A percentile compares a stretch with the other conserved stretches of the same genome.
phyloP scores from a whole-genome alignment of 441 rosid species.

The Jatropha podagrica region DNA sequence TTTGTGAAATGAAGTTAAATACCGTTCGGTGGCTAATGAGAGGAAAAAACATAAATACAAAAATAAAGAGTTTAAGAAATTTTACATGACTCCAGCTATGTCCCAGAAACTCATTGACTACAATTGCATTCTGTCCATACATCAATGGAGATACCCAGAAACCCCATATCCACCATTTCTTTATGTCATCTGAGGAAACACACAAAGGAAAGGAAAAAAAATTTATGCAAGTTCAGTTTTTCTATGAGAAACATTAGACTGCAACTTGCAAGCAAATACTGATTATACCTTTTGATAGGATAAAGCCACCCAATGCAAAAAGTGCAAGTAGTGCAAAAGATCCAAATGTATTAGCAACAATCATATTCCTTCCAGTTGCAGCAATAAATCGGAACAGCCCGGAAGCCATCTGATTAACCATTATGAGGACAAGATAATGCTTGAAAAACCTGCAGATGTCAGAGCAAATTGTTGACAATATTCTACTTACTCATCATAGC shows the following conservation, averaged over 20 bases:
- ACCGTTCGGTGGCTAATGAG: not conserved
- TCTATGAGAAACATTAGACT: not conserved
- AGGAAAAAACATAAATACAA: not conserved
- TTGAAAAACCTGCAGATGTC: slow-evolving; percentile 40
- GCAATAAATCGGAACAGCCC: slow-evolving; percentile 53
- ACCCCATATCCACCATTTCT: slow-evolving; percentile 85
- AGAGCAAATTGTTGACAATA: not conserved
- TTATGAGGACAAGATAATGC: slow-evolving; percentile 43
- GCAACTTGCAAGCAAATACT: not conserved
- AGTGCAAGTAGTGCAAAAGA: slow-evolving; percentile 42
- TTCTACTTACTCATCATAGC: not conserved
- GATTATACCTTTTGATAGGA: slow-evolving; percentile 39
- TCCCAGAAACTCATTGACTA: slow-evolving; percentile 75
- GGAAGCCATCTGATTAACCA: slow-evolving; percentile 54
- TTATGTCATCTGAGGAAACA: slow-evolving; percentile 41
- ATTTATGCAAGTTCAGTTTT: not conserved
- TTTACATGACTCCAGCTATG: slow-evolving; percentile 62
- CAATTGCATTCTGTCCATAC: slow-evolving; percentile 72
- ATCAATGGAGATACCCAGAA: slow-evolving; percentile 75
- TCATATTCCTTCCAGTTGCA: slow-evolving; percentile 47
- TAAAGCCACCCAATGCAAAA: slow-evolving; percentile 50
- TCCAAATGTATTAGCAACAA: slow-evolving; percentile 53
- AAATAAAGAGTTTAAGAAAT: slow-evolving; percentile 6
- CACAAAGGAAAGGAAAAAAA: not conserved
- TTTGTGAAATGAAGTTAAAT: not conserved